phyloP scores from a whole-genome alignment of 768 basidiomycete species.

The Boletus rubroflammeus region DNA sequence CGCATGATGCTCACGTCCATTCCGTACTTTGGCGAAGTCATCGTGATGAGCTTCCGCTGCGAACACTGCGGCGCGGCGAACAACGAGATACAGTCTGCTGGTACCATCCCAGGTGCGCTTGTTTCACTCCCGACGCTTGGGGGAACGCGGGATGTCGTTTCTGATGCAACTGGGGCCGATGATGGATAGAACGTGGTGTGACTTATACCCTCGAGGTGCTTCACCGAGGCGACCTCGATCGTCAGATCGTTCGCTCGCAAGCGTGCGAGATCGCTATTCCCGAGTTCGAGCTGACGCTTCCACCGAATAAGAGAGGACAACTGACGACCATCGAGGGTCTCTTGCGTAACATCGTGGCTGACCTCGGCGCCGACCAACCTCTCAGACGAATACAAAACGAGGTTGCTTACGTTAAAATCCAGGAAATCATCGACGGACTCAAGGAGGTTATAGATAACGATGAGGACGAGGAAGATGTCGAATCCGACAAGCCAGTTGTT shows the following conservation, averaged over 20 bases:
- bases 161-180: not conserved
- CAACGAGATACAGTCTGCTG: slow-evolving; percentile 93
- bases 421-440: slow-evolving; percentile 66
- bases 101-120: slow-evolving; percentile 73
- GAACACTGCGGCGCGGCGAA: slow-evolving; percentile 87
- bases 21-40: slow-evolving; percentile 91
- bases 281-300: slow-evolving; percentile 88
- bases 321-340: slow-evolving; percentile 97
- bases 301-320: slow-evolving; percentile 75
- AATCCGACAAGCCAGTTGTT: slow-evolving; percentile 27
- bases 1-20: slow-evolving; percentile 88
- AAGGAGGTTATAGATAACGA: slow-evolving; percentile 61
- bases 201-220: slow-evolving; percentile 79
- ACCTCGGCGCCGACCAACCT: slow-evolving; percentile 80
- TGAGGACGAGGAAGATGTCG: slow-evolving; percentile 39
- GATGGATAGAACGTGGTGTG: slow-evolving; percentile 70
- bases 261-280: slow-evolving; percentile 80
- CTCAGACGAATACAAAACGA: slow-evolving; percentile 78
- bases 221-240: slow-evolving; percentile 73
- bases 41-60: slow-evolving; percentile 95
- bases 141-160: not conserved
- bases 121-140: not conserved
- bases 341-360: slow-evolving; percentile 74
- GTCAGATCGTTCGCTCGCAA: slow-evolving; percentile 89
- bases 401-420: slow-evolving; percentile 66